Conservation (phyloP, 768 basidiomycete species). For the Leucosporidium yakuticum region DNA sequence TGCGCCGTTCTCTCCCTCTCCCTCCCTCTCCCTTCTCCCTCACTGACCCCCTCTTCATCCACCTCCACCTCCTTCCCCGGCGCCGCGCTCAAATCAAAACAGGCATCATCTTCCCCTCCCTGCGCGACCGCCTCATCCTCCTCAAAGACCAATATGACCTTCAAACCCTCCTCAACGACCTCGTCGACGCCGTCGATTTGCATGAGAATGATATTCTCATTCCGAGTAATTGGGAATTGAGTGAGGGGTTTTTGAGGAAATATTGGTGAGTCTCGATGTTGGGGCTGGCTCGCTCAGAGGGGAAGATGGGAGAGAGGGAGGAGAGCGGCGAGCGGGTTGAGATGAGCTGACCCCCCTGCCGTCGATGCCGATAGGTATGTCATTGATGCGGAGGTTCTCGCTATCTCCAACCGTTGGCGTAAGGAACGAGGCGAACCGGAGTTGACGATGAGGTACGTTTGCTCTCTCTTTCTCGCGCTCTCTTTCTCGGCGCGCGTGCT, state of each 20-base stretch:
- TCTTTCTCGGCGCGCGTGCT: no score
- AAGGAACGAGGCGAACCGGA: constrained; percentile 72
- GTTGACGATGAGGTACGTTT: constrained; percentile 44
- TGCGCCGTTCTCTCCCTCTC: neutral
- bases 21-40: neutral
- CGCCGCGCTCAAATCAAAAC: no score
- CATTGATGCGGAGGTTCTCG: constrained; percentile 64
- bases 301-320: neutral
- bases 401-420: constrained; percentile 79
- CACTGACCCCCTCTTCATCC: neutral
- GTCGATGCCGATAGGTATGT: constrained; percentile 55
- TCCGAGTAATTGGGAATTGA: constrained; percentile 83
- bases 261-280: constrained; percentile 57
- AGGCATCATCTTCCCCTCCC: constrained; percentile 76
- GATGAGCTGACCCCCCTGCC: neutral
- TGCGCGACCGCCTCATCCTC: constrained; percentile 85
- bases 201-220: constrained; percentile 85
- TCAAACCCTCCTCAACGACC: constrained; percentile 70
- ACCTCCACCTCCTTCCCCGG: neutral
- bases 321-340: neutral
- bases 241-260: constrained; percentile 72
- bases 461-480: no score
- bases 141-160: constrained; percentile 74
- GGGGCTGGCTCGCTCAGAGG: neutral
- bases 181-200: constrained; percentile 61